phyloP scores from a whole-genome alignment of 768 basidiomycete species.

The Mycena floridula region DNA sequence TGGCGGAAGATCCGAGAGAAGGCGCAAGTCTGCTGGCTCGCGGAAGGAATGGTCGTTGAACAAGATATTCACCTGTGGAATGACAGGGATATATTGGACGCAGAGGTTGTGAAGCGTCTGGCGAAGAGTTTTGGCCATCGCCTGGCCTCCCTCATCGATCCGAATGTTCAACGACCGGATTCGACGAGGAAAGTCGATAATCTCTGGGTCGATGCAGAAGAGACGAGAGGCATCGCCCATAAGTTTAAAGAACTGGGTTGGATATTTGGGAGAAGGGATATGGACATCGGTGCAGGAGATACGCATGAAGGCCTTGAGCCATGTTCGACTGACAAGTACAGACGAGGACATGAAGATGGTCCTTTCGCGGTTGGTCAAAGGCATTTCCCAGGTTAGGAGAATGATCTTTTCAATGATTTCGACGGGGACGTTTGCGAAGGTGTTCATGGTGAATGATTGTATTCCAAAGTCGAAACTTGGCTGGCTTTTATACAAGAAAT shows the following conservation, averaged over 20 bases:
- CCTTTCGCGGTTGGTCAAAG: constrained; percentile 25
- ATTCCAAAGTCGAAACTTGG: no score
- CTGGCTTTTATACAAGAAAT: no score
- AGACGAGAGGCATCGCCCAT: constrained; percentile 14
- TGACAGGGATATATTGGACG: no score
- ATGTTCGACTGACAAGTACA: constrained; percentile 26
- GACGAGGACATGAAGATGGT: constrained; percentile 23
- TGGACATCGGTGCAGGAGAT: constrained; percentile 27
- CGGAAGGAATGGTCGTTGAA: no score
- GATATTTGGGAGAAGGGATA: no score
- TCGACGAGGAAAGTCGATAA: constrained; percentile 13
- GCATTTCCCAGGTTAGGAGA: constrained; percentile 23
- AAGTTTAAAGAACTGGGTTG: constrained; percentile 20
- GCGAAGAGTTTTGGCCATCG: no score
- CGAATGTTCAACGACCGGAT: constrained; percentile 7
- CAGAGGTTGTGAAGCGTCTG: no score
- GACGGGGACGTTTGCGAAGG: constrained; percentile 21
- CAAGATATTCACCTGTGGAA: no score
- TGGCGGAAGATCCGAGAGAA: no score
- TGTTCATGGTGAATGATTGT: no score
- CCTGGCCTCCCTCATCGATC: no score
- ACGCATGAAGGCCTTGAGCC: constrained; percentile 24
- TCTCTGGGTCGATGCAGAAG: not conserved
- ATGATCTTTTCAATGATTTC: constrained; percentile 35
- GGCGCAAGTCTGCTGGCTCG: no score